These are phyloP conservation scores for Brassica balearica DNA, from an alignment of 441 rosid species.

Conservation along the genomic window DNA sequence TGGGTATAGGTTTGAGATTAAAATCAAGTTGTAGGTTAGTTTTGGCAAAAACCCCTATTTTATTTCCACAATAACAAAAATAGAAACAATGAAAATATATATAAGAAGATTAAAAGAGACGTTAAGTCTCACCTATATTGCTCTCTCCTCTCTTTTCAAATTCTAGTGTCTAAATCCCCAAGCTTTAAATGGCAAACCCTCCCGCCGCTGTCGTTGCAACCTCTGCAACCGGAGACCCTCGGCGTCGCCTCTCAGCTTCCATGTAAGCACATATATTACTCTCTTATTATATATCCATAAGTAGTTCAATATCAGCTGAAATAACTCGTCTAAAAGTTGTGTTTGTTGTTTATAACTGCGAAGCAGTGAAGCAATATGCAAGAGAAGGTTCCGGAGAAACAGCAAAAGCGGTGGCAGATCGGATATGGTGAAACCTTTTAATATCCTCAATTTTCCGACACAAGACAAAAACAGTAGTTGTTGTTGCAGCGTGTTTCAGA, in stretches of 20 bases:
- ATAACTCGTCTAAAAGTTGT: slow-evolving; percentile 11
- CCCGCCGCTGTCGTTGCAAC: slow-evolving; percentile 36
- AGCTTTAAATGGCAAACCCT: slow-evolving; percentile 38
- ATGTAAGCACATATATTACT: slow-evolving; percentile 12
- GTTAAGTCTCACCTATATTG: slow-evolving; percentile 58
- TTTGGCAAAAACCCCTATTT: too few species aligned
- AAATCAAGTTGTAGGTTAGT: too few species aligned
- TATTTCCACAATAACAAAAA: background rate
- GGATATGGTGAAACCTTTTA: slow-evolving; percentile 54
- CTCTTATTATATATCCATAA: background rate
- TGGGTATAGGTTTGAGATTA: too few species aligned
- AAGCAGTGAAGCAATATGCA: slow-evolving; percentile 78
- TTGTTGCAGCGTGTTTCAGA: slow-evolving; percentile 62
- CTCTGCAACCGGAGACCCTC: slow-evolving; percentile 38
- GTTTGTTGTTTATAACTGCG: slow-evolving; percentile 10
- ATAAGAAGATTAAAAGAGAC: slow-evolving; percentile 57
- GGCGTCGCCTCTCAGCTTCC: slow-evolving; percentile 44
- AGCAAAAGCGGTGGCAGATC: slow-evolving; percentile 51
- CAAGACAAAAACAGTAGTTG: slow-evolving; percentile 52
- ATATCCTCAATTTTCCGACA: slow-evolving; percentile 45
- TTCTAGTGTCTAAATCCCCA: slow-evolving; percentile 39
- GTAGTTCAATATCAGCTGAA: background rate
- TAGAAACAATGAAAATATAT: slow-evolving; percentile 24
- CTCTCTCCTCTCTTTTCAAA: slow-evolving; percentile 29
- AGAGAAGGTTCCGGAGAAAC: slow-evolving; percentile 57